Conservation (phyloP, 345 rosid genomes). For the Eucalyptus tenuipes region DNA sequence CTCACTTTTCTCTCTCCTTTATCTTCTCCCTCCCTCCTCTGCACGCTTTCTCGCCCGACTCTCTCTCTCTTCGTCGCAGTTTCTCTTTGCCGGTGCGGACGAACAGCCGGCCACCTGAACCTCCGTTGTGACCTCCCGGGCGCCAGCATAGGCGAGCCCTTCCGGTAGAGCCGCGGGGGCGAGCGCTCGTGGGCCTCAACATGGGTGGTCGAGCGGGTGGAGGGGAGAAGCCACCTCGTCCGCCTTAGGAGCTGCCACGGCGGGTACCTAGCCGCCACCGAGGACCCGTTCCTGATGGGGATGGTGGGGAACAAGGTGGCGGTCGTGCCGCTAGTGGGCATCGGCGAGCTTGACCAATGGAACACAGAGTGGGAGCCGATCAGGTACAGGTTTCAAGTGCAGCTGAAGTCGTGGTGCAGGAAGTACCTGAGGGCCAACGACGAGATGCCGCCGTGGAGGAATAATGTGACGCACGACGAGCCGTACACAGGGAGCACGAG, state of each 20-base stretch:
- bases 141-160: constrained; percentile 33
- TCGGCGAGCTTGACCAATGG: constrained; percentile 24
- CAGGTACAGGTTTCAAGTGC: constrained; percentile 27
- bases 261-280: constrained; percentile 60
- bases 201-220: constrained; percentile 69
- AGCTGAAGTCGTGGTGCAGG: constrained; percentile 54
- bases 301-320: constrained; percentile 66
- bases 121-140: constrained; percentile 18
- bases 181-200: constrained; percentile 24
- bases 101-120: too few species aligned
- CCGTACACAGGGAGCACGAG: constrained; percentile 45
- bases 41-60: too few species aligned
- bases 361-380: constrained; percentile 38
- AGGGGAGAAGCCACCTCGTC: constrained; percentile 16
- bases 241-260: constrained; percentile 47
- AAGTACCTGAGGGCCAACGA: constrained; percentile 71
- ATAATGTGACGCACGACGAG: constrained; percentile 72
- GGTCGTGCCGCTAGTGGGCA: constrained; percentile 28
- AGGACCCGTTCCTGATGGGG: constrained; percentile 62
- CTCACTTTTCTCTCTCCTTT: too few species aligned
- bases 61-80: too few species aligned
- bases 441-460: constrained; percentile 84
- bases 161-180: constrained; percentile 51
- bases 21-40: too few species aligned
- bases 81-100: too few species aligned